Percentiles rank a stretch among this genome's conserved stretches.
Evolutionary conservation across 352 stramenopile species (phyloP).

Genomic region (Phytophthora sp.): DNA sequence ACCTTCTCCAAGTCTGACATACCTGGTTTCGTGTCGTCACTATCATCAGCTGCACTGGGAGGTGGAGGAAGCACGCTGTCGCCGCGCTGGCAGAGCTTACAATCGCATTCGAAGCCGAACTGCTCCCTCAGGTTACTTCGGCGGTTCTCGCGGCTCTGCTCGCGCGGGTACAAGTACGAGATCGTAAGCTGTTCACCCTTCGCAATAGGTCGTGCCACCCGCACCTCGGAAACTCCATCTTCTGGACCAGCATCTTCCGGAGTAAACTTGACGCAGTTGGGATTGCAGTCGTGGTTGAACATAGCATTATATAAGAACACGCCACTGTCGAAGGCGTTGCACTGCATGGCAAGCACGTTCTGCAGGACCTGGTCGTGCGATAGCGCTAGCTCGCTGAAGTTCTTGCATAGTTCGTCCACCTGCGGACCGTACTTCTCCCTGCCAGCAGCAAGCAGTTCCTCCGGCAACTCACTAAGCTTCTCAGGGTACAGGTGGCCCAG

Average conservation of each 20-base stretch:
- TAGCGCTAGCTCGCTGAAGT: conserved; percentile 57
- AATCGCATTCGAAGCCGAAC: conserved; percentile 91
- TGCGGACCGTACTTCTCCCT: conserved; percentile 62
- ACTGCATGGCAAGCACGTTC: conserved; percentile 91
- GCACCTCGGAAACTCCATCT: conserved; percentile 90
- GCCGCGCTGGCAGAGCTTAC: conserved; percentile 67
- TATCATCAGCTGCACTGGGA: conserved; percentile 22
- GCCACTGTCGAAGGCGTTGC: conserved; percentile 94
- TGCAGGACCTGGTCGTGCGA: conserved; percentile 82
- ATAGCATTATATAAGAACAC: conserved; percentile 95
- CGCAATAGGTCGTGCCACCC: conserved; percentile 81
- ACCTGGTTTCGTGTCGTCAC: conserved; percentile 20
- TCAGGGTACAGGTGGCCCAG: conserved; percentile 89
- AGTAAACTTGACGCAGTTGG: conserved; percentile 95
- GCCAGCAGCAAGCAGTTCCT: conserved; percentile 56
- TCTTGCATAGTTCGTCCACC: conserved; percentile 56
- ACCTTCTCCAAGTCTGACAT: conserved; percentile 76
- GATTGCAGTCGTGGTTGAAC: conserved; percentile 95
- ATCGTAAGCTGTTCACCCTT: conserved; percentile 93
- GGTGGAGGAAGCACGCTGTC: conserved; percentile 67
- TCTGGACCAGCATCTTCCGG: conserved; percentile 46
- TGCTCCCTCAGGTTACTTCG: conserved; percentile 89
- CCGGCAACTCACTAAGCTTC: conserved; percentile 72
- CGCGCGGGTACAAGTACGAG: conserved; percentile 92
- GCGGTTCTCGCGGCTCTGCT: conserved; percentile 85